Evolutionary conservation across 768 basidiomycete species (phyloP), one percentile per base, ranked within the genome.

Genomic region (Pleurotus cornucopiae): DNA sequence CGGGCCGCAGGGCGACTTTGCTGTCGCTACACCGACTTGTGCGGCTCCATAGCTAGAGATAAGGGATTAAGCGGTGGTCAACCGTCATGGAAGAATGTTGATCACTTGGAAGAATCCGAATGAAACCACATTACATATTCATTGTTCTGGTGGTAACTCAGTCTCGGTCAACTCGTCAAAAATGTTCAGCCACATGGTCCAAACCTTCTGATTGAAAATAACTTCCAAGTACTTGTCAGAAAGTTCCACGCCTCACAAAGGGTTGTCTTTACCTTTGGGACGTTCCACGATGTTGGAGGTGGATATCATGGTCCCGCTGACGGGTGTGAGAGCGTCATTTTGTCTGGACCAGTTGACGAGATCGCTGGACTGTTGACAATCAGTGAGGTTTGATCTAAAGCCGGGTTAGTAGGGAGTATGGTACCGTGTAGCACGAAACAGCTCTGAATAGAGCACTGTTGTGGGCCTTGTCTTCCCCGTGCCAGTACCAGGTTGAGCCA

Each of bases 51-150:
- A 86, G 66, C 83, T 85, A 51, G 11, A 40, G 4, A 49, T 7
- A 34, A 34, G 30, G 30, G 26, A 2, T 60, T 14, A 41, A 34
- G 34, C 34, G 40, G 7, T n/a, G 26, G 26, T 21, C 40, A 23
- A 5, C 38, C 30, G 46, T 38, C 3, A 34, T 9, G 41, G n/a
- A 44, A 47, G 46, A 25, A n/a, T 37, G 23, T 48, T 48, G 23
- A 38, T 11, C 58, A 83, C 83, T 82, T 78, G 58, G 80, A 81
- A 20, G 72, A 74, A 61, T 86, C 84, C 6, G 81, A 83, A 65
- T 86, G 84, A 71, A 86, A 86, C 84, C 84, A 86, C 83, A 86
- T 83, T 18, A 85, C 84, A 63, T 84, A 84, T 71, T 84, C 80
- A 5, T 71, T 71, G 61, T 78, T 84, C 82, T 85, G 54, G 14